Percentiles rank a stretch among this genome's conserved stretches.
These are phyloP conservation scores for Articulospora tetracladia DNA, from an alignment of 495 filamentous ascomycete species.

Conservation along the genomic window DNA sequence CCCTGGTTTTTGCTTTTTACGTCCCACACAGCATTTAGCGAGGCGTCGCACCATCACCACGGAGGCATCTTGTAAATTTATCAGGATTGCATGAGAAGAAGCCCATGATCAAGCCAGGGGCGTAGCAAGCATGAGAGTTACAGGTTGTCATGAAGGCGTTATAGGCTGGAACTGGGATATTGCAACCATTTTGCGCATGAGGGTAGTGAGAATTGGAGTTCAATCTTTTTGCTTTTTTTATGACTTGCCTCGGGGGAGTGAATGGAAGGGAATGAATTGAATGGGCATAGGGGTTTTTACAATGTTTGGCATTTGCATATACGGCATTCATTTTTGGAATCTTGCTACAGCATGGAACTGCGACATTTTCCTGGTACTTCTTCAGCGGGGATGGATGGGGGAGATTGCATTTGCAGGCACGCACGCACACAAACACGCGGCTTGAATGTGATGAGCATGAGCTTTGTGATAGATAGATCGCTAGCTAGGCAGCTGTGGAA, in stretches of 20 bases:
- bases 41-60: slow-evolving; percentile 8
- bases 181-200: no score
- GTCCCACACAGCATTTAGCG: slow-evolving; percentile 20
- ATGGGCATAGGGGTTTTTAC: no score
- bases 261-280: neutral
- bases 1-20: neutral
- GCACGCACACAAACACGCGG: no score
- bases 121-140: neutral
- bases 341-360: neutral
- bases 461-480: neutral
- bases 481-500: no score
- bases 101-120: neutral
- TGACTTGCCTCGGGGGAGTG: neutral
- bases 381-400: neutral
- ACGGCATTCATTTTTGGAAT: neutral
- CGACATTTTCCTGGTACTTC: neutral
- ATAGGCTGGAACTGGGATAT: neutral
- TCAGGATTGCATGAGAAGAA: neutral
- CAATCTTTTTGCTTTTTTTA: neutral
- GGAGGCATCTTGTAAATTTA: neutral
- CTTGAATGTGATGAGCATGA: neutral
- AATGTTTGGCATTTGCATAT: neutral
- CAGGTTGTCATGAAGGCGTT: neutral
- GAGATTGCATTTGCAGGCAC: neutral
- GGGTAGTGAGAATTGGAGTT: neutral